These are phyloP conservation scores for Funneliformis caledonium DNA, from an alignment of 371 early-diverging fungal species.

Conservation along the genomic window DNA sequence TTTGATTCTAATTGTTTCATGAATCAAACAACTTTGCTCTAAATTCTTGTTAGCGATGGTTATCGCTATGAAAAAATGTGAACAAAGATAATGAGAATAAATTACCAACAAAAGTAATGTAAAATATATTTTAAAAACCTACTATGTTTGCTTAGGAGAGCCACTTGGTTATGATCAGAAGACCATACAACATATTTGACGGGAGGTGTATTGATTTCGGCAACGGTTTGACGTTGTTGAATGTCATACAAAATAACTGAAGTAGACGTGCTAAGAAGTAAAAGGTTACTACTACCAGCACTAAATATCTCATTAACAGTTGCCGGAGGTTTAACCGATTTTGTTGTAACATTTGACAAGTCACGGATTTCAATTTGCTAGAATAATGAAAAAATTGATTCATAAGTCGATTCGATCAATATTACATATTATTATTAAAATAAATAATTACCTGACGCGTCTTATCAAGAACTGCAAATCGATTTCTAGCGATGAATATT, in stretches of 20 bases:
- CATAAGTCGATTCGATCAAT: too few species aligned
- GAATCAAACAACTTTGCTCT: conserved; percentile 82
- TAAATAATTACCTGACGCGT: conserved; percentile 55
- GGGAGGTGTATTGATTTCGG: conserved; percentile 76
- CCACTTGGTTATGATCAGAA: conserved; percentile 82
- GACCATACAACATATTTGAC: conserved; percentile 94
- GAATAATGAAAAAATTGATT: conserved; percentile 4
- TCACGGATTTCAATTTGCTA: conserved; percentile 54
- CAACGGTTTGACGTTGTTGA: conserved; percentile 74
- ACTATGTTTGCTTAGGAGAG: conserved; percentile 92
- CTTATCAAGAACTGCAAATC: conserved; percentile 93
- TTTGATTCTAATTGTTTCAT: conserved; percentile 98
- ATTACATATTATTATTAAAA: not conserved
- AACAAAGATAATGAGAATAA: not conserved
- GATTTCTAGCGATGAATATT: conserved; percentile 93
- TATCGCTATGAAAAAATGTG: conserved; percentile 60
- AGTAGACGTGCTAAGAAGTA: conserved; percentile 77
- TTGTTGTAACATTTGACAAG: conserved; percentile 84
- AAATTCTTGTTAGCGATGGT: conserved; percentile 86
- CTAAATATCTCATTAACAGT: conserved; percentile 83
- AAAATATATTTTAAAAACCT: conserved; percentile 42
- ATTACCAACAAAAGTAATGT: not conserved
- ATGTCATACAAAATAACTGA: conserved; percentile 90
- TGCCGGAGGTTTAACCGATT: conserved; percentile 82
- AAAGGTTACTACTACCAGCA: conserved; percentile 81